Percentiles rank a stretch among this genome's conserved stretches.
These are phyloP conservation scores for Trypanosoma brucei DNA, from an alignment of 208 protist species.

Conservation along the genomic window DNA sequence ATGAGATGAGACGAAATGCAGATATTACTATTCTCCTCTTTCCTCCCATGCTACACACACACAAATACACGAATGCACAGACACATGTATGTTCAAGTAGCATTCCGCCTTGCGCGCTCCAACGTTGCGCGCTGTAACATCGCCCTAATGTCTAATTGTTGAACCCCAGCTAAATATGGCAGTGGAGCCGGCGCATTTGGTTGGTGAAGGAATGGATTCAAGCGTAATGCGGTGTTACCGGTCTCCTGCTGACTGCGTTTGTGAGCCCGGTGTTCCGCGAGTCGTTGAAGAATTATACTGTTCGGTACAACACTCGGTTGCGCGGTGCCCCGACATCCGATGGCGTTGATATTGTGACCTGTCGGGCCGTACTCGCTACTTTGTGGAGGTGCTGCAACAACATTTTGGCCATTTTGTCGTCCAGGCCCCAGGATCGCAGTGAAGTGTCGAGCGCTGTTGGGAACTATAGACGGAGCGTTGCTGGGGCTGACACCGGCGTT, in stretches of 20 bases:
- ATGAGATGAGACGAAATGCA: background rate
- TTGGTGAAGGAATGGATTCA: constrained; percentile 45
- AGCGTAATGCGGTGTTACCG: constrained; percentile 13
- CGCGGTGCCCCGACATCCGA: background rate
- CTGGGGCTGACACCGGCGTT: background rate
- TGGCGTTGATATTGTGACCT: constrained; percentile 1
- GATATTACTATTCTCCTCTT: background rate
- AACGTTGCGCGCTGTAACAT: constrained; percentile 73
- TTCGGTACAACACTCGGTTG: background rate
- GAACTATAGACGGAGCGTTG: background rate
- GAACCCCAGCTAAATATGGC: constrained; percentile 10
- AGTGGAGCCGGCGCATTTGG: constrained; percentile 17
- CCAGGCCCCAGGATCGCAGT: background rate
- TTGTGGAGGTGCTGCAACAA: background rate
- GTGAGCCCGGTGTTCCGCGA: constrained; percentile 9
- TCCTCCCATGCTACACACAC: background rate
- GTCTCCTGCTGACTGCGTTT: constrained; percentile 24
- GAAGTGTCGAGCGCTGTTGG: background rate
- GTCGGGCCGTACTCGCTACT: background rate
- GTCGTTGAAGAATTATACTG: background rate
- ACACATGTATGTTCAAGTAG: background rate
- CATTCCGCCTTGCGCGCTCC: constrained; percentile 56
- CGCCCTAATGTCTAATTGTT: constrained; percentile 60
- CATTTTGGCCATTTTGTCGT: background rate
- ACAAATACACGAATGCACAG: background rate